These are phyloP conservation scores for Pyrenophora tritici-repentis DNA, from an alignment of 2,329 filamentous ascomycete species.

Conservation along the genomic window DNA sequence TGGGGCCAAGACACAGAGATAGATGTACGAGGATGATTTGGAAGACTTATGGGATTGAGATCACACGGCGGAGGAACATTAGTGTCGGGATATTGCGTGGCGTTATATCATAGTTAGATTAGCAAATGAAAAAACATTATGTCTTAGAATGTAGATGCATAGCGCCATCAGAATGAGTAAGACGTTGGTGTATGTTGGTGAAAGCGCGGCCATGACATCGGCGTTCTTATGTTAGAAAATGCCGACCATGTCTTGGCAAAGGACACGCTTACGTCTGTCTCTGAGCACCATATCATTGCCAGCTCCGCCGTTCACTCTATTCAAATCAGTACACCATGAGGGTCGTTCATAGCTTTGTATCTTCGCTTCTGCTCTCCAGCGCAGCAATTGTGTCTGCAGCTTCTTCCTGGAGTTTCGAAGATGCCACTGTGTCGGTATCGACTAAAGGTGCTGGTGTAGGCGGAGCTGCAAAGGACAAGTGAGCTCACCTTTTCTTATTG, in stretches of 20 bases:
- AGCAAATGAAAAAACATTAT: too few species aligned
- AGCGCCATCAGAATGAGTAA: too few species aligned
- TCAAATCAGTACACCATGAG: slow-evolving; percentile 46
- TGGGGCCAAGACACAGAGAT: too few species aligned
- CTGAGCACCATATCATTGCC: slow-evolving; percentile 18
- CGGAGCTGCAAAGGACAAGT: slow-evolving; percentile 67
- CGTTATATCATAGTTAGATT: too few species aligned
- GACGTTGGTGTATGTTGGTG: not conserved
- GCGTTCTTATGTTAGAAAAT: slow-evolving; percentile 12
- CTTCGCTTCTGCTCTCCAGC: slow-evolving; percentile 50
- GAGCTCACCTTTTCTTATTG: slow-evolving; percentile 38
- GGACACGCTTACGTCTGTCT: slow-evolving; percentile 26
- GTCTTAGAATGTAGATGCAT: too few species aligned
- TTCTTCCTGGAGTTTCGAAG: slow-evolving; percentile 73
- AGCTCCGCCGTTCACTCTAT: slow-evolving; percentile 35
- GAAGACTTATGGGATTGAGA: too few species aligned
- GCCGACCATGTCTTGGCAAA: slow-evolving; percentile 22
- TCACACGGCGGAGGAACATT: too few species aligned
- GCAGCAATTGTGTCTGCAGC: slow-evolving; percentile 54
- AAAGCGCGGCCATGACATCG: not conserved
- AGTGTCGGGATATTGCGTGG: too few species aligned
- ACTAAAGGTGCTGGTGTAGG: slow-evolving; percentile 62
- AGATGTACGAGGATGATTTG: too few species aligned
- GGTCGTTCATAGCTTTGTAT: slow-evolving; percentile 49
- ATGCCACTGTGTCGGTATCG: slow-evolving; percentile 69